Base-by-base conservation (phyloP, 257 asterid genomes). In the Nicotiana benthamiana region DNA sequence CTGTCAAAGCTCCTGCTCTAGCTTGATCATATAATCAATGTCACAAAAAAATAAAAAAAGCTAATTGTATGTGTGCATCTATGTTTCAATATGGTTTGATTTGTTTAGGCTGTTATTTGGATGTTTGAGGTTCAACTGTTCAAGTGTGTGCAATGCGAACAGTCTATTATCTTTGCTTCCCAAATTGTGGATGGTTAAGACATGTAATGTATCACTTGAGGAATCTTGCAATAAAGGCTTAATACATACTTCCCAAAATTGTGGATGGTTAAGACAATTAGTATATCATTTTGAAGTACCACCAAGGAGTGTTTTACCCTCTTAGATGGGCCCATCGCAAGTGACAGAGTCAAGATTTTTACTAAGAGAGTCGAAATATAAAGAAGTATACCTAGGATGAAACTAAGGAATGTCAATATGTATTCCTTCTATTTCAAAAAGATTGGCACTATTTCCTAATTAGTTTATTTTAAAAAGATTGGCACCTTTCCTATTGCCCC, bases 1-100 rank as follows among this genome's bases (percentile, higher is more conserved):
- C 85, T 15, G 88, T 87, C 85, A 94, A 96, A 80, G 82, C 82
- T 56, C 82, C 92, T 51, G 54, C 79, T 92, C 98, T 97, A 28
- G 83, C 89, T 64, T 83, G 87, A 83, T 22, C 54, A 46, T 80
- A 75, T 9, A 56, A 79, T 67, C 22, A 46, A 8, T 26, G 75
- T 17, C 32, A 60, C 51, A 28, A 51, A 27, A 32, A 74, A 6
- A 52, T 13, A 52, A 40, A 36, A 28, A 12, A 2, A 68, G 18
- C 32, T 24, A 30, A 17, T 60, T 52, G 30, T 60, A 18, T 43
- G 46, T 43, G 53, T 72, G 56, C 46, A 24, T 57, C 57, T n/a
- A 22, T 57, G 56, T 77, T 27, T 77, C 16, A 46, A 4, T 54
- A 10, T 53, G 66, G 56, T 24, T 12, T 8, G 34, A 24, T 75